These are phyloP conservation scores for Fragaria nilgerrensis DNA, from an alignment of 306 rosid genomes.

Conservation along the genomic window DNA sequence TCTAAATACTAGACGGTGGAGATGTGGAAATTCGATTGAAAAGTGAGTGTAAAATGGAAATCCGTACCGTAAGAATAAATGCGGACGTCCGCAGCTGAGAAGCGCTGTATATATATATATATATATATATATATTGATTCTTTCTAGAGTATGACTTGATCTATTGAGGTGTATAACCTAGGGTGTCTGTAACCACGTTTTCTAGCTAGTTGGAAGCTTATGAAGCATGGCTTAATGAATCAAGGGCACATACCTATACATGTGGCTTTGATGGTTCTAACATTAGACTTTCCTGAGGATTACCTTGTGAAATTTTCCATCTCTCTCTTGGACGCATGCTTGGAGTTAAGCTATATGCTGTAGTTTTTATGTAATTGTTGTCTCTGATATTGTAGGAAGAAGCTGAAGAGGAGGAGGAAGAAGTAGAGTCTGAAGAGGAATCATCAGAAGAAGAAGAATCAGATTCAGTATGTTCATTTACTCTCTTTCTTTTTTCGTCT, in stretches of 20 bases:
- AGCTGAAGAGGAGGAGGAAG: constrained; percentile 44
- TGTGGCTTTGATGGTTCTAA: background rate
- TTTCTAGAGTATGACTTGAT: background rate
- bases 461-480: constrained; percentile 12
- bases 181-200: background rate
- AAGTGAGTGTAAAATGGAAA: no score
- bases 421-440: constrained; percentile 50
- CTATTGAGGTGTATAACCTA: background rate
- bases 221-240: background rate
- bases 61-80: no score
- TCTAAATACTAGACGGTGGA: no score
- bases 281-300: background rate
- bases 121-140: background rate
- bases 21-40: no score
- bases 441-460: constrained; percentile 50
- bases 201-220: background rate
- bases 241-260: background rate
- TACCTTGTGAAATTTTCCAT: background rate
- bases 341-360: background rate
- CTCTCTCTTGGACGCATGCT: background rate
- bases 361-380: background rate
- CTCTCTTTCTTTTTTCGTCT: background rate
- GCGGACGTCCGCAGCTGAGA: no score
- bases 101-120: no score
- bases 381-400: constrained; percentile 54